Conservation (phyloP, 768 basidiomycete species). For the Clavaria fumosa region DNA sequence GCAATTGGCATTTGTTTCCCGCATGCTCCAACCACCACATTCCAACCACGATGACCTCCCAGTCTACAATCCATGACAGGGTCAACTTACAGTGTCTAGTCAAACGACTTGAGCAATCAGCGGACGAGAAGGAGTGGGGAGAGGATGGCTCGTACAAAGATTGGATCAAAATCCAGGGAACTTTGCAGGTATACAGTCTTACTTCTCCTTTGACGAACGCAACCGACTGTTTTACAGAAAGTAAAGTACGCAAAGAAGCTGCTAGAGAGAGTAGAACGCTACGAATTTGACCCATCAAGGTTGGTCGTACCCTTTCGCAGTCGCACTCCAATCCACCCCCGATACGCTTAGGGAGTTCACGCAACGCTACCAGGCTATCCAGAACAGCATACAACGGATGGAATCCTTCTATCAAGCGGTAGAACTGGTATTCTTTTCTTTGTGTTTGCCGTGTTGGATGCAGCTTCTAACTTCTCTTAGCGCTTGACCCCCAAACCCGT, state of each 20-base stretch:
- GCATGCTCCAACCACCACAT: too few species aligned
- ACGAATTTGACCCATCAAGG: constrained; percentile 29
- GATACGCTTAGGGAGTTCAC: constrained; percentile 22
- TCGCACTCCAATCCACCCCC: constrained; percentile 1
- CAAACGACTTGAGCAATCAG: constrained; percentile 41
- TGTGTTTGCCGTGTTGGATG: background rate
- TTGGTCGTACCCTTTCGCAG: constrained; percentile 16
- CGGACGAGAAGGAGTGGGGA: constrained; percentile 26
- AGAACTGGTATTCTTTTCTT: constrained; percentile 39
- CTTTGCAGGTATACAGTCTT: constrained; percentile 34
- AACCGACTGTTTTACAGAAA: constrained; percentile 20
- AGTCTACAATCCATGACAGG: constrained; percentile 36
- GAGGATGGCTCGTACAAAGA: constrained; percentile 15
- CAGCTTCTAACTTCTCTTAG: constrained; percentile 15
- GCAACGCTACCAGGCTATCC: constrained; percentile 31
- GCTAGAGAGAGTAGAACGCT: constrained; percentile 40
- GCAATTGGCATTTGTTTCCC: too few species aligned
- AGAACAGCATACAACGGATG: constrained; percentile 36
- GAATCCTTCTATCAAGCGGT: constrained; percentile 37
- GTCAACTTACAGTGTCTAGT: constrained; percentile 54
- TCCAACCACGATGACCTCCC: too few species aligned
- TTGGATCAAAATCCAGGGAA: constrained; percentile 42
- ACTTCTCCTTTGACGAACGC: background rate
- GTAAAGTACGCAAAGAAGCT: constrained; percentile 42
- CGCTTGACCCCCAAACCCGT: constrained; percentile 24